Conservation (phyloP, 1,139 yeast species). For the Candida glucosophila region DNA sequence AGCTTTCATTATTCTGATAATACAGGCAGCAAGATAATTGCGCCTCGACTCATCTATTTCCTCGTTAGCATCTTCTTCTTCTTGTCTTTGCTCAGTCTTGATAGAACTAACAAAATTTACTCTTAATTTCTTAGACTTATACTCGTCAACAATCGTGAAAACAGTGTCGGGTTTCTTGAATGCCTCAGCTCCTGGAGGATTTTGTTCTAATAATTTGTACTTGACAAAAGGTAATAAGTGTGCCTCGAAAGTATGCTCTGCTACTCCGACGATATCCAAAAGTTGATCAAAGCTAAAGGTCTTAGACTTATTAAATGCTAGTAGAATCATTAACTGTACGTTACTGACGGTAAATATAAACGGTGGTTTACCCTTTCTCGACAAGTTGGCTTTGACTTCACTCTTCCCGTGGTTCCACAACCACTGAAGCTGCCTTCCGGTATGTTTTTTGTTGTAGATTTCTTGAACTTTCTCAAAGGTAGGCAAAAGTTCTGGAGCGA, state of each 20-base stretch:
- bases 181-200: constrained; percentile 46
- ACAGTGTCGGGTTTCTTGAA: constrained; percentile 45
- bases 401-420: constrained; percentile 93
- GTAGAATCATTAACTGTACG: constrained; percentile 77
- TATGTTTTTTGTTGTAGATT: constrained; percentile 68
- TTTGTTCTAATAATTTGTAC: constrained; percentile 63
- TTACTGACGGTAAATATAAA: constrained; percentile 74
- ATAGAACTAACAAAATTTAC: constrained; percentile 82
- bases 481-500: constrained; percentile 46
- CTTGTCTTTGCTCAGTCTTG: constrained; percentile 68
- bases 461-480: constrained; percentile 62
- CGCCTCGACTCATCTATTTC: constrained; percentile 85
- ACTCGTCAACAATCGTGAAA: constrained; percentile 70
- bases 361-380: constrained; percentile 78
- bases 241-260: constrained; percentile 58
- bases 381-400: constrained; percentile 81
- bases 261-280: constrained; percentile 58
- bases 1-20: constrained; percentile 95
- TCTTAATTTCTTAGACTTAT: constrained; percentile 75
- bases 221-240: constrained; percentile 74
- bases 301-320: constrained; percentile 65
- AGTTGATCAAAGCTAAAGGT: constrained; percentile 56
- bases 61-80: constrained; percentile 73
- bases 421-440: constrained; percentile 90
- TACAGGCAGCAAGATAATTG: constrained; percentile 82